These are phyloP conservation scores for barley (Hordeum vulgare) DNA, from an alignment of 176 grass and related monocot genomes.

Conservation along the genomic window MorexV3_pseudomolecules_assembly NC_058518.1:134422857-134423356, in stretches of 20 bases:
- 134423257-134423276: slow-evolving; percentile 2
- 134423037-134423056: background rate
- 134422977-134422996: background rate
- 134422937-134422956: no score
- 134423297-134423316: background rate
- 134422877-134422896: no score
- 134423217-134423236: background rate
- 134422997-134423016: background rate
- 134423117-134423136: background rate
- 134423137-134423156: background rate
- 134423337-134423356: background rate
- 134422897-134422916: no score
- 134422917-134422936: no score
- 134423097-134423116: background rate
- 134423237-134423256: background rate
- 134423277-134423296: background rate
- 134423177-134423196: no score
- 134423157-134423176: background rate
- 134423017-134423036: background rate
- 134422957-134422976: no score
- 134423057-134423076: slow-evolving; percentile 3
- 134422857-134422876: no score
- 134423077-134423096: slow-evolving; percentile 6
- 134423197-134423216: slow-evolving; percentile 8
- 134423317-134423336: background rate